Conservation (phyloP, 805 yeast genomes). For the Metschnikowia baotianmanensis region DNA sequence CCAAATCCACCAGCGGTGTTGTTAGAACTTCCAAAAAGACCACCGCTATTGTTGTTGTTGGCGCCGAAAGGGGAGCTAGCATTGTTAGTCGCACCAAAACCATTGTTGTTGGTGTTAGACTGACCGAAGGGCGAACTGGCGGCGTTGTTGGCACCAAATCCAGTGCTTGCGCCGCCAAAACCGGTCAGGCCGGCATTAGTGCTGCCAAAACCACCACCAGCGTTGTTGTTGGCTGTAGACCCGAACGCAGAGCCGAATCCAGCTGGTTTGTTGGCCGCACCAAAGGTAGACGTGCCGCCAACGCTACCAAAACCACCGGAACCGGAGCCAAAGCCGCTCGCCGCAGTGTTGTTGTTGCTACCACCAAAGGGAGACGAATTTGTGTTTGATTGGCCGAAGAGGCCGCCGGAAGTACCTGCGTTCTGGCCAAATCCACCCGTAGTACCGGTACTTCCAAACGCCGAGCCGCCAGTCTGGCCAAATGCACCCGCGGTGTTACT, state of each 20-base stretch:
- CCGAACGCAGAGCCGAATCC: slow-evolving; percentile 39
- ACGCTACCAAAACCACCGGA: slow-evolving; percentile 13
- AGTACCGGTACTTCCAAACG: slow-evolving; percentile 17
- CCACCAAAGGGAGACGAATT: slow-evolving; percentile 16
- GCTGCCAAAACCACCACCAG: slow-evolving; percentile 24
- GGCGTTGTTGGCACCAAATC: slow-evolving; percentile 15
- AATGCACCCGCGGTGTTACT: slow-evolving; percentile 23
- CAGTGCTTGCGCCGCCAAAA: slow-evolving; percentile 9
- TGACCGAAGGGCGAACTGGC: slow-evolving; percentile 15
- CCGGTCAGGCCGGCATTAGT: slow-evolving; percentile 24
- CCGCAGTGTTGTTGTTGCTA: slow-evolving; percentile 9
- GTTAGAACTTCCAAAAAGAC: slow-evolving; percentile 13
- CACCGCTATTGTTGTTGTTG: slow-evolving; percentile 13
- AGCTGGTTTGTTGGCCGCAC: slow-evolving; percentile 24
- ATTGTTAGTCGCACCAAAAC: slow-evolving; percentile 32
- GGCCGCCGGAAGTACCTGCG: slow-evolving; percentile 21
- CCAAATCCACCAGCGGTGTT: slow-evolving; percentile 16
- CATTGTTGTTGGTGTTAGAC: slow-evolving; percentile 18
- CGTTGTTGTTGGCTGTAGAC: slow-evolving; percentile 22
- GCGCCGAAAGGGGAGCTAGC: slow-evolving; percentile 19
- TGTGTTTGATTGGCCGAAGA: slow-evolving; percentile 17
- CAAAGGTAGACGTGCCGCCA: slow-evolving; percentile 26
- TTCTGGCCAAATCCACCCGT: slow-evolving; percentile 23
- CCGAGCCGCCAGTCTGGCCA: slow-evolving; percentile 26
- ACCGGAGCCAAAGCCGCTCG: slow-evolving; percentile 17